Percentiles rank a stretch among this genome's conserved stretches.
These are phyloP conservation scores for Russula emetica DNA, from an alignment of 768 basidiomycete species.

Conservation along the genomic window DNA sequence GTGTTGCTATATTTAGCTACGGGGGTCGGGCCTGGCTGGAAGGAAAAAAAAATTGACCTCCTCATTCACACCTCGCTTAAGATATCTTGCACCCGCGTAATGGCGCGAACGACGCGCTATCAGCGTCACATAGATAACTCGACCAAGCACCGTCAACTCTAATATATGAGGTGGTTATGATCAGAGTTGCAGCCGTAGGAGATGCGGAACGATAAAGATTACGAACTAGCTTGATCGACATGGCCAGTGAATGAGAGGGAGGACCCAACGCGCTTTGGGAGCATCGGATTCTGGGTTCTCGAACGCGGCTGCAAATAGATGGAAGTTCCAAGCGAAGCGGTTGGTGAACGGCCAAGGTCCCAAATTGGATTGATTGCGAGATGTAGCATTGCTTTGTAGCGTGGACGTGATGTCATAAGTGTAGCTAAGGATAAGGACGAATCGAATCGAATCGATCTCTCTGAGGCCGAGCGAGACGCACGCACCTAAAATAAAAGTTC, in stretches of 20 bases:
- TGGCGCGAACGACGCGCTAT: conserved; percentile 92
- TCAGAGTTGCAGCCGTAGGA: not conserved
- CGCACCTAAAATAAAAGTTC: conserved; percentile 95
- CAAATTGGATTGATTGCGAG: conserved; percentile 40
- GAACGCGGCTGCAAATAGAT: conserved; percentile 74
- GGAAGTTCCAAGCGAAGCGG: conserved; percentile 92
- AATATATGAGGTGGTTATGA: conserved; percentile 1
- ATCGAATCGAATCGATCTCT: not conserved
- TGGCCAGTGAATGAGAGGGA: conserved; percentile 94
- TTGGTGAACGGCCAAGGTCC: conserved; percentile 72
- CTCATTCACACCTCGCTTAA: conserved; percentile 92
- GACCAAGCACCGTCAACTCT: conserved; percentile 89
- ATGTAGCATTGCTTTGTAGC: conserved; percentile 84
- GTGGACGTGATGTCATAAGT: conserved; percentile 98
- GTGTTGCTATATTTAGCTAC: not conserved
- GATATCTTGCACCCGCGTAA: conserved; percentile 91
- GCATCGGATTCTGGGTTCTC: conserved; percentile 38
- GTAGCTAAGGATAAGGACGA: conserved; percentile 51
- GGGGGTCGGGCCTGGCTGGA: not conserved
- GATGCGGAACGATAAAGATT: not conserved
- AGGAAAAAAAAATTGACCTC: conserved; percentile 47
- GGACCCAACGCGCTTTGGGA: conserved; percentile 71
- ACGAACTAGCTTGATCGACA: conserved; percentile 96
- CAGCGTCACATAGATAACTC: conserved; percentile 89
- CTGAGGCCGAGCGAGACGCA: not conserved